Conservation (phyloP, 352 stramenopile genomes). For the Pythium sukuiense region DNA sequence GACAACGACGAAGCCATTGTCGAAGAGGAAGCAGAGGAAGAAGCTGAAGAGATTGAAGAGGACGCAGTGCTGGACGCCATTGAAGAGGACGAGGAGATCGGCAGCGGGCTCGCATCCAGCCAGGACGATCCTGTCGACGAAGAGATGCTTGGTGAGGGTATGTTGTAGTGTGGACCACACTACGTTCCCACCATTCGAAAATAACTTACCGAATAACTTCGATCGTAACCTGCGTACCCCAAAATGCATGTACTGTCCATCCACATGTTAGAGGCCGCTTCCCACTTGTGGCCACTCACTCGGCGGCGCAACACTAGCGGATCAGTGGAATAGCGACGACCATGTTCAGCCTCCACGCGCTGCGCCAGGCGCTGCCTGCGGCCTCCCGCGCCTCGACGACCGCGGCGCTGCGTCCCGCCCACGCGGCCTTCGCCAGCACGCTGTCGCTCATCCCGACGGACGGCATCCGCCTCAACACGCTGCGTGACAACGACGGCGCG, state of each 20-base stretch:
- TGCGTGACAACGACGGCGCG: conserved; percentile 85
- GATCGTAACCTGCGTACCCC: not conserved
- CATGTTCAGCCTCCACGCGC: conserved; percentile 47
- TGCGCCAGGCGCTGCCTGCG: conserved; percentile 49
- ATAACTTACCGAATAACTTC: conserved; percentile 28
- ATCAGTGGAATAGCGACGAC: conserved; percentile 6
- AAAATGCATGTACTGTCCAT: not conserved
- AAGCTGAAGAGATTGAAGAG: conserved; percentile 8
- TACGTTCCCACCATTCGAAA: conserved; percentile 3
- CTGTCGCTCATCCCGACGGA: conserved; percentile 52
- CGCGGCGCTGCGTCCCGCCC: conserved; percentile 8
- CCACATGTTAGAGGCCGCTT: conserved; percentile 19
- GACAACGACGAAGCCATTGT: conserved; percentile 12
- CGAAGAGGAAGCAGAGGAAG: not conserved
- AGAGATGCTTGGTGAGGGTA: not conserved
- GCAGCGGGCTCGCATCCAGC: not conserved
- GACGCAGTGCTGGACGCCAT: not conserved
- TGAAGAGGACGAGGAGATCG: not conserved
- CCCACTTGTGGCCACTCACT: conserved; percentile 27
- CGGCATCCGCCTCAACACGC: conserved; percentile 78
- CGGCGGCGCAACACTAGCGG: conserved; percentile 1
- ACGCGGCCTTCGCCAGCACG: conserved; percentile 48
- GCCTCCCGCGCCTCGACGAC: conserved; percentile 11
- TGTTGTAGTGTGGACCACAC: conserved; percentile 1
- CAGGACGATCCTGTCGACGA: conserved; percentile 3